A percentile compares a stretch with the other conserved stretches of the same genome.
phyloP scores from a whole-genome alignment of 148 eudicot species.

The Silene uniflora region DNA sequence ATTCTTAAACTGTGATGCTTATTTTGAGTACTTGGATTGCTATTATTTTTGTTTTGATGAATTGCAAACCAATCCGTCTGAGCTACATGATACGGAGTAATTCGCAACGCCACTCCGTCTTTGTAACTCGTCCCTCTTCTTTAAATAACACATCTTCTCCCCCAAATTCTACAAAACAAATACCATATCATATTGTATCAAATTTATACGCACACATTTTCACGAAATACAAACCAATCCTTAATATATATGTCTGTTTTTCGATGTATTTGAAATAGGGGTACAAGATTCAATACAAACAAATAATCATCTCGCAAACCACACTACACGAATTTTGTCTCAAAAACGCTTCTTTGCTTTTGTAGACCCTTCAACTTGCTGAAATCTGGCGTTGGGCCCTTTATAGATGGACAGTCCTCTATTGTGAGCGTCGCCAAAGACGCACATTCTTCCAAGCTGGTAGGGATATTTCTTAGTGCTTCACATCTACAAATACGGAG shows the following conservation, averaged over 20 bases:
- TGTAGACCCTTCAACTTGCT: constrained; percentile 3
- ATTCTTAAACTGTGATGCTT: too few relatives aligned
- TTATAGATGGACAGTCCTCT: not conserved
- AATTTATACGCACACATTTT: too few relatives aligned
- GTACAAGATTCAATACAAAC: not conserved
- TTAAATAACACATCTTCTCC: too few relatives aligned
- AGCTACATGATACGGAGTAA: too few relatives aligned
- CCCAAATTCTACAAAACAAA: too few relatives aligned
- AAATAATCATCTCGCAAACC: too few relatives aligned
- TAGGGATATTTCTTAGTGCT: not conserved
- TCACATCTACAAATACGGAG: not conserved
- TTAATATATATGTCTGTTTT: not conserved
- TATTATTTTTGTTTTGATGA: too few relatives aligned
- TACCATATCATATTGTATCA: too few relatives aligned
- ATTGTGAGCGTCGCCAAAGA: not conserved
- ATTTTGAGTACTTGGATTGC: too few relatives aligned
- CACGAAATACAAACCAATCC: not conserved
- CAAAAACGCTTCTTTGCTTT: too few relatives aligned
- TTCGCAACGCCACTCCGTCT: not conserved
- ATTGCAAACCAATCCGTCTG: too few relatives aligned
- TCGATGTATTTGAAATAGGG: not conserved
- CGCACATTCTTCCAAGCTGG: constrained; percentile 11
- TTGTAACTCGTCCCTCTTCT: too few relatives aligned
- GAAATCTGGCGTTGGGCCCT: not conserved
- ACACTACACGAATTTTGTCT: not conserved